These are phyloP conservation scores for Eucalyptus caleyi DNA, from an alignment of 345 rosid species.

Conservation along the genomic window DNA sequence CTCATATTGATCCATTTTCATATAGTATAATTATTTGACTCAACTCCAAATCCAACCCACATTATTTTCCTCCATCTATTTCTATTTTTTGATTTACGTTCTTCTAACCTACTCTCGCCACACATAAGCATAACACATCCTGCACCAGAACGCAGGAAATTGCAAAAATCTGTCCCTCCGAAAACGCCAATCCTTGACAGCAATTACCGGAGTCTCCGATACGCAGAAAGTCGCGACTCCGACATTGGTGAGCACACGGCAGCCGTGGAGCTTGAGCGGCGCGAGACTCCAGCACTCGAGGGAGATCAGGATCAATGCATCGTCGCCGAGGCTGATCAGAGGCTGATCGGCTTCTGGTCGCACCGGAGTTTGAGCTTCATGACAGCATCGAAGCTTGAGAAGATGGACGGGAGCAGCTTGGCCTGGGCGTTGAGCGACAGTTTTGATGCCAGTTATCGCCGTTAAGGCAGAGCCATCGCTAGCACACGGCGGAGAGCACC, in stretches of 20 bases:
- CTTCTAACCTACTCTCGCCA: not conserved
- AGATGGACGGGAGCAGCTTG: not conserved
- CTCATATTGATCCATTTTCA: too few relatives aligned
- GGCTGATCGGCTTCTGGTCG: conserved; percentile 46
- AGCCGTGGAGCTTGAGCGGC: conserved; percentile 82
- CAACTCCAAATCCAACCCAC: not conserved
- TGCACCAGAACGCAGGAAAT: not conserved
- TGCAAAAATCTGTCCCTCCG: not conserved
- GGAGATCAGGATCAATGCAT: conserved; percentile 39
- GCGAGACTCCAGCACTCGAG: conserved; percentile 46
- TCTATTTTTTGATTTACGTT: too few relatives aligned
- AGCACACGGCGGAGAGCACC: not conserved
- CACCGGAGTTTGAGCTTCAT: conserved; percentile 53
- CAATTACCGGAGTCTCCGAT: not conserved
- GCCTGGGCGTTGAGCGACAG: not conserved
- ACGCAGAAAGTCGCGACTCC: conserved; percentile 23
- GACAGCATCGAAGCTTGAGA: not conserved
- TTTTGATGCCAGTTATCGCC: not conserved
- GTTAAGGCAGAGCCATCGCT: not conserved
- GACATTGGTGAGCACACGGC: conserved; percentile 61
- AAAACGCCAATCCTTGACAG: not conserved
- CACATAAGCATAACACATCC: not conserved
- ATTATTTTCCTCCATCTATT: too few relatives aligned
- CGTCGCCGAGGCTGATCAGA: conserved; percentile 48
- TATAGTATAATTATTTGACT: too few relatives aligned